Evolutionary conservation across 106 monocot genomes (phyloP).

Genomic region (Ottelia alismoides): DNA sequence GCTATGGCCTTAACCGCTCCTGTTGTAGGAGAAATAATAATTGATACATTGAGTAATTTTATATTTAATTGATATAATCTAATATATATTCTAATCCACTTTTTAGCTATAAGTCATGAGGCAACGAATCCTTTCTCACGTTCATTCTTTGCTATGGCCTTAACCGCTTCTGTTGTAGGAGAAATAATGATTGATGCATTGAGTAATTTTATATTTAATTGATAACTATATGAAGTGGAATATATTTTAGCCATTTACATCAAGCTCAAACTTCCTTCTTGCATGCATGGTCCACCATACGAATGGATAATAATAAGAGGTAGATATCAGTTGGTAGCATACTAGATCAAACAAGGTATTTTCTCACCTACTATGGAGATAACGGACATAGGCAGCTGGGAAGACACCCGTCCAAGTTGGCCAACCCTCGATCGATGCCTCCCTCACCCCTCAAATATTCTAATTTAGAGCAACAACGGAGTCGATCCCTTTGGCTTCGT

Average conservation of each 20-base stretch:
- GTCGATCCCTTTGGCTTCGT: too few relatives aligned
- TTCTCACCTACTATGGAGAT: too few relatives aligned
- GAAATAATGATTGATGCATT: background rate
- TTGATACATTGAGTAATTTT: background rate
- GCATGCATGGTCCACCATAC: background rate
- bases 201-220: background rate
- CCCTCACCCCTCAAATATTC: too few relatives aligned
- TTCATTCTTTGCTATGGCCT: too few relatives aligned
- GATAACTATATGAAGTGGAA: background rate
- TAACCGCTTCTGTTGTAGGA: background rate
- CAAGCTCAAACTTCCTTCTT: conserved; percentile 7
- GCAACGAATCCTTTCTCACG: too few relatives aligned
- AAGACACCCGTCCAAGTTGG: too few relatives aligned
- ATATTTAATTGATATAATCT: background rate
- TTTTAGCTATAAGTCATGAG: too few relatives aligned
- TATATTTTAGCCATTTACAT: conserved; percentile 3
- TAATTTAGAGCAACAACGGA: too few relatives aligned
- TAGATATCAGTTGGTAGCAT: conserved; percentile 1
- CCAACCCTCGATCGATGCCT: too few relatives aligned
- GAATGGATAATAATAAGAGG: conserved; percentile 1
- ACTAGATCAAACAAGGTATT: too few relatives aligned
- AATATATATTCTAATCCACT: too few relatives aligned
- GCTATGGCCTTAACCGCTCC: background rate
- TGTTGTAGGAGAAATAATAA: background rate
- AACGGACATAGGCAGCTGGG: too few relatives aligned